These are phyloP conservation scores for Termitomyces sp. DNA, from an alignment of 768 basidiomycete genomes.

Conservation along the genomic window DNA sequence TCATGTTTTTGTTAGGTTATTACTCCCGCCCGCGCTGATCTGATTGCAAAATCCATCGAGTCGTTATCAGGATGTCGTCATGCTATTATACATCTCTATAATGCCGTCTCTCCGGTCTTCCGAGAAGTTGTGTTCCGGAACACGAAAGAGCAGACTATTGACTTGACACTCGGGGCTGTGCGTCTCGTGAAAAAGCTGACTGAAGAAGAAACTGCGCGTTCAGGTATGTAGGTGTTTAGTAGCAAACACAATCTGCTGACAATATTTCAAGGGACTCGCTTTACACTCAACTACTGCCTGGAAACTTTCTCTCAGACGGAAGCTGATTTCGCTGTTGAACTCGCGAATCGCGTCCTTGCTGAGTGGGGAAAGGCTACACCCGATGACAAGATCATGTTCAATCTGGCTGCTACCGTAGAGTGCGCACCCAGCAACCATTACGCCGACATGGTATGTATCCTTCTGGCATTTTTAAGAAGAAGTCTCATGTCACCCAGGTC, in stretches of 20 bases:
- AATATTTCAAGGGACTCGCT: conserved; percentile 42
- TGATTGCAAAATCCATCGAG: conserved; percentile 71
- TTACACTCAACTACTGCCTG: conserved; percentile 82
- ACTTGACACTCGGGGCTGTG: conserved; percentile 68
- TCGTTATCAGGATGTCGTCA: conserved; percentile 71
- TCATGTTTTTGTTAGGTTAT: conserved; percentile 50
- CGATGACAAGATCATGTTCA: conserved; percentile 74
- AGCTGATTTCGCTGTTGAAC: conserved; percentile 71
- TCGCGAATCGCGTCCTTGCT: conserved; percentile 69
- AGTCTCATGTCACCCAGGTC: conserved; percentile 38
- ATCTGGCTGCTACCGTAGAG: conserved; percentile 82
- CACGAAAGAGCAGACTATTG: conserved; percentile 69
- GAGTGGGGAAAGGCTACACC: conserved; percentile 68
- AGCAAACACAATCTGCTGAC: background rate
- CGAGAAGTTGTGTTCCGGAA: conserved; percentile 79
- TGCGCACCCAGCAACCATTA: conserved; percentile 82
- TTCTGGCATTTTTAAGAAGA: background rate
- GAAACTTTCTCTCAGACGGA: conserved; percentile 87
- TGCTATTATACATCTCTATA: conserved; percentile 87
- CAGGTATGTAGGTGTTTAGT: conserved; percentile 32
- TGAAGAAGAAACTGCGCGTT: conserved; percentile 59
- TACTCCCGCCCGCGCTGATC: conserved; percentile 75
- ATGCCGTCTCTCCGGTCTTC: conserved; percentile 75
- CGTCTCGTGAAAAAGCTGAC: conserved; percentile 65
- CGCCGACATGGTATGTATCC: conserved; percentile 62